Conservation (phyloP, 2,329 filamentous ascomycete species). For the Penicillium fuscoglaucum region DNA sequence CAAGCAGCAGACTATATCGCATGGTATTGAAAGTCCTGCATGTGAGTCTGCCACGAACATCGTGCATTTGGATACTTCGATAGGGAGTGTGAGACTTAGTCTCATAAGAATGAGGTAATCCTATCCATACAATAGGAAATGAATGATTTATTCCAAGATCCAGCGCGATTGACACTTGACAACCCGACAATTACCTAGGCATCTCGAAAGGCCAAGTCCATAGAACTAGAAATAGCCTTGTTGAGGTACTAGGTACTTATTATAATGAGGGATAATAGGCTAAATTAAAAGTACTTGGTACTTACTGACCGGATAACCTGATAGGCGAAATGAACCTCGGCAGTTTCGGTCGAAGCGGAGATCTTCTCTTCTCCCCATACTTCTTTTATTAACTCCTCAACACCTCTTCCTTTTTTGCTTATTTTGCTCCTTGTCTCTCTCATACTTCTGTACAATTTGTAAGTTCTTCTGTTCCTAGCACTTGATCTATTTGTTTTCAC, state of each 20-base stretch:
- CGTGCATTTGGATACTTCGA: background rate
- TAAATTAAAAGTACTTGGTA: conserved; percentile 12
- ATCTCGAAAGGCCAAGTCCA: background rate
- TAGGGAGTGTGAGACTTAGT: background rate
- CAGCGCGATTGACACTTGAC: background rate
- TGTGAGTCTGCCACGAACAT: background rate
- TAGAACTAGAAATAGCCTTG: background rate
- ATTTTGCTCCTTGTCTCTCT: background rate
- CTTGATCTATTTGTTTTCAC: background rate
- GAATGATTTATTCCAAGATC: background rate
- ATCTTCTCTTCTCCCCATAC: conserved; percentile 10
- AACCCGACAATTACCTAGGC: conserved; percentile 15
- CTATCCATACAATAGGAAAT: background rate
- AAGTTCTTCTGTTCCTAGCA: conserved; percentile 5
- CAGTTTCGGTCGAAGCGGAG: conserved; percentile 26
- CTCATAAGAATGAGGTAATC: background rate
- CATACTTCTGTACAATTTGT: conserved; percentile 11
- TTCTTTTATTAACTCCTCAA: background rate
- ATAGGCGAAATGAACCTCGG: conserved; percentile 25
- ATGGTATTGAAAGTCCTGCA: background rate
- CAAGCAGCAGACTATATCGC: background rate
- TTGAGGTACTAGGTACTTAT: conserved; percentile 11
- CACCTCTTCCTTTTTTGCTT: conserved; percentile 5
- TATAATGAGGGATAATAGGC: accelerated
- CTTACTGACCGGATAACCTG: conserved; percentile 10